Conservation (phyloP, 2,329 filamentous ascomycete species). For the Pyrenochaeta sp. region DNA sequence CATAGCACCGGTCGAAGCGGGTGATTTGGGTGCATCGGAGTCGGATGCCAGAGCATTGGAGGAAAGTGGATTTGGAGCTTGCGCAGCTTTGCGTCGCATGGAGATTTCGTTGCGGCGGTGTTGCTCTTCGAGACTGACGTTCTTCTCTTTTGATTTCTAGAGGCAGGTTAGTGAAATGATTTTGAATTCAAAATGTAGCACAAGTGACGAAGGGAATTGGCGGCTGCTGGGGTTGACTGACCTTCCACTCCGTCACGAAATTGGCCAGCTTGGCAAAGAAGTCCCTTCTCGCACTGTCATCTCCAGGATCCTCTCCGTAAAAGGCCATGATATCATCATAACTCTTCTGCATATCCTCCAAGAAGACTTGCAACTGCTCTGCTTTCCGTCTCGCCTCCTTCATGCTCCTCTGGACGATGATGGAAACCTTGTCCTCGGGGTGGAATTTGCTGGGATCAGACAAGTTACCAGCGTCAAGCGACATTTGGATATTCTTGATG, state of each 20-base stretch:
- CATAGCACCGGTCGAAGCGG: constrained; percentile 88
- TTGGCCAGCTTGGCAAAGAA: constrained; percentile 94
- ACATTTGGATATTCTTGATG: constrained; percentile 91
- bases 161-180: constrained; percentile 11
- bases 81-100: constrained; percentile 79
- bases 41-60: constrained; percentile 56
- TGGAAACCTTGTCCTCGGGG: constrained; percentile 91
- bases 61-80: constrained; percentile 57
- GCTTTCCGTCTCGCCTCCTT: constrained; percentile 96
- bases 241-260: constrained; percentile 93
- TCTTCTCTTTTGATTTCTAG: constrained; percentile 90
- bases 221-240: constrained; percentile 47
- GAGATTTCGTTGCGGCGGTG: constrained; percentile 86
- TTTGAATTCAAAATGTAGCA: too few relatives aligned
- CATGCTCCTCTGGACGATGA: constrained; percentile 92
- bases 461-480: constrained; percentile 90
- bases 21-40: constrained; percentile 59
- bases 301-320: constrained; percentile 91
- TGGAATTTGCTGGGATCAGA: constrained; percentile 98
- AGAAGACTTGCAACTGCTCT: constrained; percentile 91
- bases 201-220: background rate
- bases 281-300: constrained; percentile 91
- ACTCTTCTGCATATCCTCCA: constrained; percentile 89
- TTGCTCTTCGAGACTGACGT: constrained; percentile 80
- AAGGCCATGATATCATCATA: constrained; percentile 97